Conservation (phyloP, 2,329 filamentous ascomycete genomes). For the Exophiala mesophila region DNA sequence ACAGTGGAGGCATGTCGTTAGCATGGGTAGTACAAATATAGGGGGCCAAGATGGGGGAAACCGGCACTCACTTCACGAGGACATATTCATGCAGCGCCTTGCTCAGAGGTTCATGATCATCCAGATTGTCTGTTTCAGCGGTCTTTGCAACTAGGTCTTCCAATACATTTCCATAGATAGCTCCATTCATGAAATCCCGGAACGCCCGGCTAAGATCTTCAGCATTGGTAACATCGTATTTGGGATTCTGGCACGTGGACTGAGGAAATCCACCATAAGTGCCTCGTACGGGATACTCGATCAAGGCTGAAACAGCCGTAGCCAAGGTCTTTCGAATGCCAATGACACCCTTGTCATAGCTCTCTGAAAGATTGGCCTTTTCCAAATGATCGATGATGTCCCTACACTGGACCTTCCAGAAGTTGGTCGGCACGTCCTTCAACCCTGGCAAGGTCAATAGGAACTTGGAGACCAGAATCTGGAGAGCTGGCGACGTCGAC, state of each 20-base stretch:
- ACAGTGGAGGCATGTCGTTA: too few relatives aligned
- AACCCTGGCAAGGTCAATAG: conserved; percentile 63
- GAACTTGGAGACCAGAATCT: conserved; percentile 62
- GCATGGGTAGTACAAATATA: too few relatives aligned
- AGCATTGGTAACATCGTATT: conserved; percentile 57
- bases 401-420: conserved; percentile 61
- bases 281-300: conserved; percentile 65
- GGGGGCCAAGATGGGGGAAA: conserved; percentile 9
- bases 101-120: conserved; percentile 58
- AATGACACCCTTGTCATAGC: conserved; percentile 72
- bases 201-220: conserved; percentile 60
- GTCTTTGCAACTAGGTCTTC: conserved; percentile 61
- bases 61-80: conserved; percentile 60
- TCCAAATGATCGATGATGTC: conserved; percentile 58
- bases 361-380: conserved; percentile 68
- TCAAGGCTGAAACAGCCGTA: conserved; percentile 63
- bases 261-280: conserved; percentile 57
- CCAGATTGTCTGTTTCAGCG: conserved; percentile 57
- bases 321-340: conserved; percentile 70
- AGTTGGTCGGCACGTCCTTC: conserved; percentile 56
- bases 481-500: conserved; percentile 59
- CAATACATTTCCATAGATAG: conserved; percentile 64
- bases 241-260: conserved; percentile 25
- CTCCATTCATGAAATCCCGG: conserved; percentile 60
- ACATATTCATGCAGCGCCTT: conserved; percentile 63